Percentiles rank a stretch among this genome's conserved stretches.
These are phyloP conservation scores for Speleostelium caveatum DNA, from an alignment of 78 protist species.

Conservation along the genomic window DNA sequence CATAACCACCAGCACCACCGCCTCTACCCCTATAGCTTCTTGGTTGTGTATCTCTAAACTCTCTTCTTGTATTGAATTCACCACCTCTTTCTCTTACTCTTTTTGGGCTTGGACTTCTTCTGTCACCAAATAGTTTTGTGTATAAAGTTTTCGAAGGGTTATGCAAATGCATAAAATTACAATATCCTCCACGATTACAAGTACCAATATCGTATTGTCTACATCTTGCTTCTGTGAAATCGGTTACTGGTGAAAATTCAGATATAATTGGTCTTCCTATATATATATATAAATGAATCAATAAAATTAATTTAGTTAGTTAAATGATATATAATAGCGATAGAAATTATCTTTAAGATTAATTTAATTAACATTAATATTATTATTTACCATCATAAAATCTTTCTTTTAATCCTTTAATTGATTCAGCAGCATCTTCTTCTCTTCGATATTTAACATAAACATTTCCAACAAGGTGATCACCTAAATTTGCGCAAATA, in stretches of 20 bases:
- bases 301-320: neutral
- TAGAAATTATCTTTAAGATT: neutral
- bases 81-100: constrained; percentile 27
- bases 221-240: constrained; percentile 95
- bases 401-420: constrained; percentile 89
- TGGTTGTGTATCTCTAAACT: neutral
- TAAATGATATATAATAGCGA: too few species aligned
- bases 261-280: constrained; percentile 92
- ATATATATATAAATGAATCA: neutral
- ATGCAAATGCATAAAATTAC: constrained; percentile 98
- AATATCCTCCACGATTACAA: constrained; percentile 97
- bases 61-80: neutral
- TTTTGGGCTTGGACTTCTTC: constrained; percentile 74
- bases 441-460: constrained; percentile 95
- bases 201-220: constrained; percentile 93
- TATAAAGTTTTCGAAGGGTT: constrained; percentile 52
- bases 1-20: constrained; percentile 30
- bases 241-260: constrained; percentile 99
- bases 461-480: constrained; percentile 98
- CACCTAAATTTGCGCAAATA: constrained; percentile 96
- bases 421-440: constrained; percentile 93
- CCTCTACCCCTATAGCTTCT: constrained; percentile 6
- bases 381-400: constrained; percentile 86
- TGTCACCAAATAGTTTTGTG: constrained; percentile 73
- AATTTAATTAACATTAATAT: neutral